Evolutionary conservation across 1,284 basidiomycete genomes (phyloP).

Genomic region (Boletellus dicymbophilus): DNA sequence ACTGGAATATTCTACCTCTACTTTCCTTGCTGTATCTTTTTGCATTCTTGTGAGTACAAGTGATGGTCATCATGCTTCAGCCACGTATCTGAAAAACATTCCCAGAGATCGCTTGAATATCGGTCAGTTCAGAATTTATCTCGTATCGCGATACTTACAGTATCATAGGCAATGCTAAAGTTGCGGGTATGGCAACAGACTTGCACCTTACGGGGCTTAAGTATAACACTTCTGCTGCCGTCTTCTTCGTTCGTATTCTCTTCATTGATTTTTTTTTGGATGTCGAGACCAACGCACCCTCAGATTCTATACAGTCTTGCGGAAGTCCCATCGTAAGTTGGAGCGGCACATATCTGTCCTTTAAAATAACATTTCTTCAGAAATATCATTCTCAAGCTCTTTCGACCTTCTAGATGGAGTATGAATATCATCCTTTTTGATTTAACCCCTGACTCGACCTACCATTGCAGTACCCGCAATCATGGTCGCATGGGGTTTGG

Average conservation of each 20-base stretch:
- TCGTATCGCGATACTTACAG: not conserved
- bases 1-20: constrained; percentile 49
- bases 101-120: constrained; percentile 39
- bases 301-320: constrained; percentile 47
- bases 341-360: not conserved
- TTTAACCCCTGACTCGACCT: constrained; percentile 3
- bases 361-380: constrained; percentile 23
- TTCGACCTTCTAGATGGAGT: constrained; percentile 51
- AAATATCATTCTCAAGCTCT: constrained; percentile 46
- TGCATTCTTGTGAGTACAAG: constrained; percentile 52
- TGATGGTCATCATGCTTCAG: not conserved
- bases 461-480: constrained; percentile 41
- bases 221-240: constrained; percentile 48
- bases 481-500: constrained; percentile 51
- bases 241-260: constrained; percentile 41
- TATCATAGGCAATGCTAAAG: constrained; percentile 30
- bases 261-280: too few species aligned
- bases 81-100: not conserved
- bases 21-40: constrained; percentile 59
- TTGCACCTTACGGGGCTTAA: constrained; percentile 39
- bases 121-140: constrained; percentile 18
- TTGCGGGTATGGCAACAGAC: constrained; percentile 44
- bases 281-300: not conserved
- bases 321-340: constrained; percentile 49
- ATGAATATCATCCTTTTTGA: constrained; percentile 6